Percentiles rank a stretch among this genome's conserved stretches.
These are phyloP conservation scores for Colletotrichum brevisporum DNA, from an alignment of 2,329 filamentous ascomycete genomes.

Conservation along the genomic window DNA sequence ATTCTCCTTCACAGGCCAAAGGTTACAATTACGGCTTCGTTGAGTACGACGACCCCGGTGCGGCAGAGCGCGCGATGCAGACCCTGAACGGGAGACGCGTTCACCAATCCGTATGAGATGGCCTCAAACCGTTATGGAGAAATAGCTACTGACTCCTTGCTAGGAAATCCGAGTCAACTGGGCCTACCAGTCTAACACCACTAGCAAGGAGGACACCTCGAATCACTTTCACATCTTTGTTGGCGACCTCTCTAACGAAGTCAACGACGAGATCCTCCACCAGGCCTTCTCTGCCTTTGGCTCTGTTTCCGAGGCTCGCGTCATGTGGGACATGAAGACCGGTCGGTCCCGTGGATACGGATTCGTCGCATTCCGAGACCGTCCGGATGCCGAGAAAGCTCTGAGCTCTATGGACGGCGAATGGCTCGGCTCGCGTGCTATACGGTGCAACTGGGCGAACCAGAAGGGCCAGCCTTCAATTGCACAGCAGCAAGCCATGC, in stretches of 20 bases:
- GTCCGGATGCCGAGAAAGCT: slow-evolving; percentile 93
- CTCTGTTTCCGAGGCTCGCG: slow-evolving; percentile 94
- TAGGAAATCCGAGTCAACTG: slow-evolving; percentile 99
- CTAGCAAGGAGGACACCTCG: slow-evolving; percentile 96
- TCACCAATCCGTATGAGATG: slow-evolving; percentile 86
- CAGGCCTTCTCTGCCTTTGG: slow-evolving; percentile 98
- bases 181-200: slow-evolving; percentile 97
- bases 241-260: slow-evolving; percentile 96
- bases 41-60: slow-evolving; percentile 97
- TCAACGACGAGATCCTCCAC: slow-evolving; percentile 94
- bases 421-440: slow-evolving; percentile 97
- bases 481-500: slow-evolving; percentile 97
- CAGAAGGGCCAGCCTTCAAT: slow-evolving; percentile 99
- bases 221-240: slow-evolving; percentile 99
- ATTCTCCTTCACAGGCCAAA: slow-evolving; percentile 76
- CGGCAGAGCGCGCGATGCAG: slow-evolving; percentile 96
- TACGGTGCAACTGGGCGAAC: slow-evolving; percentile 99
- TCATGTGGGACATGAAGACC: slow-evolving; percentile 99
- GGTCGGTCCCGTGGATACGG: slow-evolving; percentile 97
- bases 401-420: slow-evolving; percentile 98
- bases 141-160: slow-evolving; percentile 45
- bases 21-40: slow-evolving; percentile 99
- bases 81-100: slow-evolving; percentile 96
- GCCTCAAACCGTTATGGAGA: slow-evolving; percentile 5
- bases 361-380: slow-evolving; percentile 97